Conservation (phyloP, 805 yeast genomes). For the Nakazawaea populi region DNA sequence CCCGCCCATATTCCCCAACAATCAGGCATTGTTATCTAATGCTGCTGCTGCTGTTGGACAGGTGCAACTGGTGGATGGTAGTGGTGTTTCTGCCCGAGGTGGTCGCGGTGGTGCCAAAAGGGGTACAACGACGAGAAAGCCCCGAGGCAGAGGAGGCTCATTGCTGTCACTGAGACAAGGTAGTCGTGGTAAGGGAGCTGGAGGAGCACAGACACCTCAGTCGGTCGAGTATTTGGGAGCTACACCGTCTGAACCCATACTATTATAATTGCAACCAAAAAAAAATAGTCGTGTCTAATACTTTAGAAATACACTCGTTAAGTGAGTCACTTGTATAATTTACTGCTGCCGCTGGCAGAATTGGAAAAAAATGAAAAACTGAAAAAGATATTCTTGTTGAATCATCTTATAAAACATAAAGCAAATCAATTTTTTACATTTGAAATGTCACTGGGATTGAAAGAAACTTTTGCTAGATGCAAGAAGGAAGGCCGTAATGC, state of each 20-base stretch:
- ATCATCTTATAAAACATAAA: too few species aligned
- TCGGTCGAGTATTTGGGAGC: constrained; percentile 5
- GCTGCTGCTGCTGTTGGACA: not conserved
- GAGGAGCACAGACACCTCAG: constrained; percentile 1
- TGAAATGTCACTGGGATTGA: constrained; percentile 46
- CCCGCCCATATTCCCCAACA: constrained; percentile 4
- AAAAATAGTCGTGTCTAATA: not conserved
- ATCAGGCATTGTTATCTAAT: not conserved
- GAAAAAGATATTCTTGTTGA: too few species aligned
- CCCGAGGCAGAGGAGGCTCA: constrained; percentile 4
- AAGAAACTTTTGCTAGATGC: constrained; percentile 56
- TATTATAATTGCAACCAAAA: not conserved
- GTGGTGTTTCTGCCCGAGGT: not conserved
- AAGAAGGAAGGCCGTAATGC: constrained; percentile 74
- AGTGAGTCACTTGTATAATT: too few species aligned
- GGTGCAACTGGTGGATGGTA: not conserved
- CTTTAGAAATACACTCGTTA: too few species aligned
- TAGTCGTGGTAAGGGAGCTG: not conserved
- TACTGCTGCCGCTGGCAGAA: too few species aligned
- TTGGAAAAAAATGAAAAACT: too few species aligned
- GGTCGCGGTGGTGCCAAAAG: constrained; percentile 4
- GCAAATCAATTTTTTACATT: too few species aligned
- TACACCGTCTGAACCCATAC: constrained; percentile 7
- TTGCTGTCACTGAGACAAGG: not conserved
- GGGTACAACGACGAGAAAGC: constrained; percentile 4